These are phyloP conservation scores for Colletotrichum sp. DNA, from an alignment of 2,329 filamentous ascomycete genomes.

Conservation along the genomic window DNA sequence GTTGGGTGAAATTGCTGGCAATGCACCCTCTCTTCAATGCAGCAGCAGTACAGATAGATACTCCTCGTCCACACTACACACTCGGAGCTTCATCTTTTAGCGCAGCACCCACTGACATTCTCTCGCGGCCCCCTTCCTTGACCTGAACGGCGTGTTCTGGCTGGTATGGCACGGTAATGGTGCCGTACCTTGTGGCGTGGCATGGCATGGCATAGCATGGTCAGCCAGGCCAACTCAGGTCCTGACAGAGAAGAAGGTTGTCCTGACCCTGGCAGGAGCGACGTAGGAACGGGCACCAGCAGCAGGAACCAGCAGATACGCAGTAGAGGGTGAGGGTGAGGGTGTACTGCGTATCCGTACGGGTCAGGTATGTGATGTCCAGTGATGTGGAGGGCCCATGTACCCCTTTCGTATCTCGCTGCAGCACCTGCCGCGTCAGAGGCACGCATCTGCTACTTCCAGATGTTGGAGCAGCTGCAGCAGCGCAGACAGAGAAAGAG, in stretches of 20 bases:
- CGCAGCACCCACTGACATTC: conserved; percentile 6
- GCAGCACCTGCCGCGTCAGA: neutral
- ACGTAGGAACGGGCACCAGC: neutral
- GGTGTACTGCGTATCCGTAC: neutral
- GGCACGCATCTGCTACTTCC: neutral
- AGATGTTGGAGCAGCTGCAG: neutral
- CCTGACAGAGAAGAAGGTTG: neutral
- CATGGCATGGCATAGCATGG: neutral
- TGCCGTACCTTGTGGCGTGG: neutral
- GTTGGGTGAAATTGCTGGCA: conserved; percentile 21
- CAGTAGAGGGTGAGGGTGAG: neutral
- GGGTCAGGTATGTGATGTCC: neutral
- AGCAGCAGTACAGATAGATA: neutral
- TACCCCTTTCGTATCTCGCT: neutral
- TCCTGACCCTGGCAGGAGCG: neutral
- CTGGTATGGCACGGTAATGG: neutral
- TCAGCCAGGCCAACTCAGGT: neutral
- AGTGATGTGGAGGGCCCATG: neutral
- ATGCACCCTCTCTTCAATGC: conserved; percentile 6
- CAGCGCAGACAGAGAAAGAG: neutral
- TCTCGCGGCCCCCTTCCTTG: neutral
- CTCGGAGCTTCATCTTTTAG: conserved; percentile 13
- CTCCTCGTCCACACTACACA: conserved; percentile 14
- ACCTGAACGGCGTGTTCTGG: neutral
- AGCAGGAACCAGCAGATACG: neutral